Conservation (phyloP, 1,284 basidiomycete genomes). For the Gymnopus androsaceus region DNA sequence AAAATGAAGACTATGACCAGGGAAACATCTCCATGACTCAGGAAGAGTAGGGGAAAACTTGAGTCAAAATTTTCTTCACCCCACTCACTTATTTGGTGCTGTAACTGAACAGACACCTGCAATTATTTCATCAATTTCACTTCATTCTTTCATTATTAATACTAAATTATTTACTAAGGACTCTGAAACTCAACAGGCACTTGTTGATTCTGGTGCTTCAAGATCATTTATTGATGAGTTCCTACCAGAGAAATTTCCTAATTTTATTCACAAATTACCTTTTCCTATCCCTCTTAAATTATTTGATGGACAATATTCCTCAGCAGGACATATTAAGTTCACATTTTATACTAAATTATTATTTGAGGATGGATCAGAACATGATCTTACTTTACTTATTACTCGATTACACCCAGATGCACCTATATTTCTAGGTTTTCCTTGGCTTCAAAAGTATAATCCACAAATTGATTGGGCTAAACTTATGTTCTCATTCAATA, state of each 20-base stretch:
- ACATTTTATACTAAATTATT: neutral
- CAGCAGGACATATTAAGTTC: neutral
- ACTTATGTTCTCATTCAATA: neutral
- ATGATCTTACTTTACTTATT: neutral
- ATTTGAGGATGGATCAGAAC: neutral
- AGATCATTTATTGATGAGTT: neutral
- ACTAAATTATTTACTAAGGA: neutral
- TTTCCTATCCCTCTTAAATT: neutral
- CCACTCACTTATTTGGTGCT: neutral
- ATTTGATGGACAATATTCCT: constrained; percentile 1
- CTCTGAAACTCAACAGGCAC: neutral
- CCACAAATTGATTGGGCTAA: neutral
- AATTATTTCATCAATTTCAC: neutral
- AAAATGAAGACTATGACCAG: neutral
- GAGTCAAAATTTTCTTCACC: neutral
- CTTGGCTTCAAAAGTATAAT: neutral
- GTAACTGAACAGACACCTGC: neutral
- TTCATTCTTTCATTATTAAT: neutral
- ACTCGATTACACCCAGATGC: neutral
- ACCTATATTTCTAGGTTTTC: neutral
- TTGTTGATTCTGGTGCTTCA: neutral
- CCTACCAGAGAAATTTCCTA: neutral
- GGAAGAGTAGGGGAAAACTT: neutral
- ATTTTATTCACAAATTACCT: neutral
- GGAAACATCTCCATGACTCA: neutral